These are phyloP conservation scores for Suillus discolor DNA, from an alignment of 768 basidiomycete species.

Conservation along the genomic window DNA sequence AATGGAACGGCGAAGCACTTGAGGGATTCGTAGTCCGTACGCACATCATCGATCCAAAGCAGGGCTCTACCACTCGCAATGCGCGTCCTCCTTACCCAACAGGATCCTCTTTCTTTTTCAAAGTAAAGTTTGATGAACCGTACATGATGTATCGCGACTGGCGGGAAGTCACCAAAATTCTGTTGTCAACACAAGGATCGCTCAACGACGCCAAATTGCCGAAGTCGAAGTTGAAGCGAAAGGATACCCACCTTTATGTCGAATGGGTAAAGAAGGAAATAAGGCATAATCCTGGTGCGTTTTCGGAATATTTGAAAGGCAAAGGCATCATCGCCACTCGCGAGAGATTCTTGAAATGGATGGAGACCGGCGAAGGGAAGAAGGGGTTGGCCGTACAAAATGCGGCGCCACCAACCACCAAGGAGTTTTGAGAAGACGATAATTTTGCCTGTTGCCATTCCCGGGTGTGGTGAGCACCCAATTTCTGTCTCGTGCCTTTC, in stretches of 20 bases:
- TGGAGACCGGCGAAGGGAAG: not conserved
- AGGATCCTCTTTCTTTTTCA: conserved; percentile 95
- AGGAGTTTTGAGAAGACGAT: conserved; percentile 63
- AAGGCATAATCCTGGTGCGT: conserved; percentile 54
- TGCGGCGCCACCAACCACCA: not conserved
- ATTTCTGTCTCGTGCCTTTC: not conserved
- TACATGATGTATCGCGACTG: conserved; percentile 42
- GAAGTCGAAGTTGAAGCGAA: conserved; percentile 67
- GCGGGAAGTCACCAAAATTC: not conserved
- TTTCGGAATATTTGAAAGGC: conserved; percentile 64
- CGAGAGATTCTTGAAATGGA: not conserved
- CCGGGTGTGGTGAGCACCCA: conserved; percentile 79
- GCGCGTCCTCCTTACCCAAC: conserved; percentile 65
- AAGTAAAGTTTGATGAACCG: conserved; percentile 98
- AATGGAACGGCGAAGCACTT: conserved; percentile 82
- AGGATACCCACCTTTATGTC: conserved; percentile 80
- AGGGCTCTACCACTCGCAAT: conserved; percentile 27
- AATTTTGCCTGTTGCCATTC: conserved; percentile 87
- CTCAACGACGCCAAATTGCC: conserved; percentile 45
- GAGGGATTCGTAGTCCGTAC: conserved; percentile 72
- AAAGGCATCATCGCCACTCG: conserved; percentile 71
- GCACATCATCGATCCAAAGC: conserved; percentile 38
- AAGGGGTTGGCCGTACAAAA: not conserved
- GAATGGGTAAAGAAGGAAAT: conserved; percentile 86
- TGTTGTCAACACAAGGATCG: conserved; percentile 23